Conservation (phyloP, 805 yeast genomes). For the Lipomyces starkeyi region DNA sequence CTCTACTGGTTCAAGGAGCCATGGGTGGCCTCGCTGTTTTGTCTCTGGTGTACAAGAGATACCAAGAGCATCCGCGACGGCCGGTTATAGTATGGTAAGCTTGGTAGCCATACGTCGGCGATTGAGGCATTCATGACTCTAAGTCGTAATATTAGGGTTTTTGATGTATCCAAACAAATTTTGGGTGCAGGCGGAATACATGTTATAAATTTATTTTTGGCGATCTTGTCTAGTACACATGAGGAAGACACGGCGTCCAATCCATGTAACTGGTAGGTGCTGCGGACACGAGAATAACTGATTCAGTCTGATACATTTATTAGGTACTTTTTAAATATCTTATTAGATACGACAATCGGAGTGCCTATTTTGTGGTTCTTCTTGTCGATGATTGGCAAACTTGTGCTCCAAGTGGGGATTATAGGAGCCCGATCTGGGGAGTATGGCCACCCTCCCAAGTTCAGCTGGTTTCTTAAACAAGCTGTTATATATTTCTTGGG, state of each 20-base stretch:
- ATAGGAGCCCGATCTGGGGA: slow-evolving; percentile 56
- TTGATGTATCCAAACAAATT: slow-evolving; percentile 88
- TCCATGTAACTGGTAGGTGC: slow-evolving; percentile 78
- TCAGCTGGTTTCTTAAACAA: slow-evolving; percentile 73
- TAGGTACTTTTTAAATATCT: slow-evolving; percentile 80
- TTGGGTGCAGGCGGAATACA: slow-evolving; percentile 88
- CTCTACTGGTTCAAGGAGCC: slow-evolving; percentile 74
- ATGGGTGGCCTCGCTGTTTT: slow-evolving; percentile 80
- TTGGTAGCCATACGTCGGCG: not conserved
- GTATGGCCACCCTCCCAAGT: slow-evolving; percentile 66
- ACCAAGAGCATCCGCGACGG: slow-evolving; percentile 80
- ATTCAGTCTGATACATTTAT: not conserved
- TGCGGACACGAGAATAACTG: not conserved
- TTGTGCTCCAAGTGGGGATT: slow-evolving; percentile 54
- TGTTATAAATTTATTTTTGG: slow-evolving; percentile 71
- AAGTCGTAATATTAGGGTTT: slow-evolving; percentile 46
- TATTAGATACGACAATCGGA: slow-evolving; percentile 93
- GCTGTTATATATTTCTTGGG: slow-evolving; percentile 70
- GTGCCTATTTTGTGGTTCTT: slow-evolving; percentile 75
- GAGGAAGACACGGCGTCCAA: slow-evolving; percentile 53
- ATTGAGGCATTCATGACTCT: not conserved
- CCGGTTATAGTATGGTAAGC: slow-evolving; percentile 82
- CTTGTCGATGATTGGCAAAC: slow-evolving; percentile 55
- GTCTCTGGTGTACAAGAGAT: slow-evolving; percentile 75
- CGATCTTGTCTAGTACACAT: slow-evolving; percentile 56